Percentiles rank a stretch among this genome's conserved stretches.
Conservation (phyloP, 176 grass and related monocot genomes). For the Chloris gayana region DNA sequence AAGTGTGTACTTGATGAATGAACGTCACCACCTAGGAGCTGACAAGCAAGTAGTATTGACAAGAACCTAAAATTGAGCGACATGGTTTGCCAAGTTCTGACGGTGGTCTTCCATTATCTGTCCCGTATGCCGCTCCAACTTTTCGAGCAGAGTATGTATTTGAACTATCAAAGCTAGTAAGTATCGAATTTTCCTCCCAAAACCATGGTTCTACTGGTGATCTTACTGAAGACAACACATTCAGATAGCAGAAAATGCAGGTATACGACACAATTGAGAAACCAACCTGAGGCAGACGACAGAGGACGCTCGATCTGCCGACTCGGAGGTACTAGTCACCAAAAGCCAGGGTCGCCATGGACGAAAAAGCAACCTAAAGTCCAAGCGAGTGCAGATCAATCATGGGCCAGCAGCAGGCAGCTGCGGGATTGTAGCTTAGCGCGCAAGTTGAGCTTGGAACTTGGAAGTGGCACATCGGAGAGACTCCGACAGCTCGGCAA, state of each 20-base stretch:
- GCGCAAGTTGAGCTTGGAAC: constrained; percentile 23
- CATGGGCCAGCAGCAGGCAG: background rate
- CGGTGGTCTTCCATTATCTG: no score
- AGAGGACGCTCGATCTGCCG: constrained; percentile 16
- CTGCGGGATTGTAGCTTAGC: constrained; percentile 22
- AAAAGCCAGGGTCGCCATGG: constrained; percentile 20
- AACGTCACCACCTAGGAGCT: background rate
- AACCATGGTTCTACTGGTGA: no score
- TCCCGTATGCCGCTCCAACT: no score
- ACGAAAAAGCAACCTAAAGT: background rate
- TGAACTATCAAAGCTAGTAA: no score
- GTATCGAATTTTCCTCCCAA: no score
- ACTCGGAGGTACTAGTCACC: background rate
- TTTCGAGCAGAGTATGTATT: no score
- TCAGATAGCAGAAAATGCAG: background rate
- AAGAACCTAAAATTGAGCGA: no score
- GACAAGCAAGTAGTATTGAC: no score
- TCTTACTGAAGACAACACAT: background rate
- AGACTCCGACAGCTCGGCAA: background rate
- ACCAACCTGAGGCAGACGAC: background rate
- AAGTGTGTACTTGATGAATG: background rate
- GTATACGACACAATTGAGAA: no score
- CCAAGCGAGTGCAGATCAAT: background rate
- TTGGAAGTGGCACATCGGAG: background rate
- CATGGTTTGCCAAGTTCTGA: no score